Evolutionary conservation across 805 yeast species (phyloP).

Genomic region (Candida xiaguanensis): DNA sequence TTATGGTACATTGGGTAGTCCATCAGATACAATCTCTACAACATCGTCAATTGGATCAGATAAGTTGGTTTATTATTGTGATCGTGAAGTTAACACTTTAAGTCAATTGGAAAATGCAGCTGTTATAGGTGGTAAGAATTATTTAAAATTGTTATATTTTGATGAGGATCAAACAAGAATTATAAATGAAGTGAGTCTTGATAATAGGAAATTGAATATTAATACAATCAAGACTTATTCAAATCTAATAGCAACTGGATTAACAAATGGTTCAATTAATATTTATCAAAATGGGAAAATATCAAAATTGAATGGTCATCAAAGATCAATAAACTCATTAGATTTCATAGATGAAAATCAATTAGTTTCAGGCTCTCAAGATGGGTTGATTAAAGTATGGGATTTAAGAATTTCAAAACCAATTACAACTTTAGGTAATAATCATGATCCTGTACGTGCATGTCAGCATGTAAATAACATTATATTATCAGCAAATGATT

Average conservation of each 20-base stretch:
- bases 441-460: conserved; percentile 66
- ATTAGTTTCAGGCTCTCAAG: conserved; percentile 64
- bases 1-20: conserved; percentile 38
- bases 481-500: conserved; percentile 80
- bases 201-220: conserved; percentile 28
- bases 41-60: conserved; percentile 15
- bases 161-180: conserved; percentile 28
- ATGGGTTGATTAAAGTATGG: conserved; percentile 75
- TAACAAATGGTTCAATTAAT: conserved; percentile 32
- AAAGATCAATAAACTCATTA: conserved; percentile 38
- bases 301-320: conserved; percentile 34
- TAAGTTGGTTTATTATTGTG: conserved; percentile 21
- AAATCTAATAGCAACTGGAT: conserved; percentile 38
- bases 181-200: conserved; percentile 30
- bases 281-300: conserved; percentile 33
- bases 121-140: conserved; percentile 41
- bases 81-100: conserved; percentile 22
- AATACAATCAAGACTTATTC: conserved; percentile 35
- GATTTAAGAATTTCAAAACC: conserved; percentile 57
- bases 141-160: conserved; percentile 30
- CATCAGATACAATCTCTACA: conserved; percentile 12
- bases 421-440: conserved; percentile 45
- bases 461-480: conserved; percentile 47
- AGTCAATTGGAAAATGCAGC: conserved; percentile 30
- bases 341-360: conserved; percentile 29